These are phyloP conservation scores for Crinitomyces ghanaensis DNA, from an alignment of 805 yeast species.

Conservation along the genomic window DNA sequence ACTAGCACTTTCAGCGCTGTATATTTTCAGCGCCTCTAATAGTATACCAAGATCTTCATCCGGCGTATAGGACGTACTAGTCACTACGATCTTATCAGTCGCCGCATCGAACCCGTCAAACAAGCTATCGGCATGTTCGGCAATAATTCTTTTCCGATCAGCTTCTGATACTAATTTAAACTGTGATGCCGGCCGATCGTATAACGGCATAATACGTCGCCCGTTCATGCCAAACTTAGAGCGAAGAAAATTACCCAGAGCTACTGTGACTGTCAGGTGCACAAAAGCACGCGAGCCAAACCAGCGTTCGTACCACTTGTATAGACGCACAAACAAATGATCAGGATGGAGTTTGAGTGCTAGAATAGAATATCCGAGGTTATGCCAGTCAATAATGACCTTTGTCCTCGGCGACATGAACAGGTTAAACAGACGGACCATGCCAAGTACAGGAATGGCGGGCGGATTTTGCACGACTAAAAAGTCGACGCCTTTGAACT, in stretches of 20 bases:
- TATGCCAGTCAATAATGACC: constrained; percentile 91
- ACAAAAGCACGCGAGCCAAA: constrained; percentile 56
- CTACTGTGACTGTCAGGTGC: constrained; percentile 70
- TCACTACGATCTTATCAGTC: constrained; percentile 55
- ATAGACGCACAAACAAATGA: constrained; percentile 52
- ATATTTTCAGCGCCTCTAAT: constrained; percentile 51
- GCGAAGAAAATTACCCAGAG: constrained; percentile 53
- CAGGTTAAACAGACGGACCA: constrained; percentile 44
- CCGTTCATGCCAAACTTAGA: constrained; percentile 41
- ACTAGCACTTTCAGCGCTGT: constrained; percentile 31
- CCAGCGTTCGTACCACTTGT: constrained; percentile 49
- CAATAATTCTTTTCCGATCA: constrained; percentile 25
- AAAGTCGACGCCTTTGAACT: constrained; percentile 50
- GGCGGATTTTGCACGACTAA: constrained; percentile 83
- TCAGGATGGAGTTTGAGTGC: constrained; percentile 43
- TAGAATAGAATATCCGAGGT: constrained; percentile 75
- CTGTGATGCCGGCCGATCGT: constrained; percentile 70
- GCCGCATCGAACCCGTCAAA: constrained; percentile 27
- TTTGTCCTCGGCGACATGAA: constrained; percentile 41
- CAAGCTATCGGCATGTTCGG: constrained; percentile 21
- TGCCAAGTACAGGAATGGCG: constrained; percentile 64
- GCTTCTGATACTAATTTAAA: constrained; percentile 33
- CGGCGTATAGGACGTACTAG: constrained; percentile 90
- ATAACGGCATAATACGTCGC: constrained; percentile 48
- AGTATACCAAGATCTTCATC: constrained; percentile 79